A percentile compares a stretch with the other conserved stretches of the same genome.
Evolutionary conservation across 768 basidiomycete genomes (phyloP).

Genomic region (Infundibulicybe gibba): DNA sequence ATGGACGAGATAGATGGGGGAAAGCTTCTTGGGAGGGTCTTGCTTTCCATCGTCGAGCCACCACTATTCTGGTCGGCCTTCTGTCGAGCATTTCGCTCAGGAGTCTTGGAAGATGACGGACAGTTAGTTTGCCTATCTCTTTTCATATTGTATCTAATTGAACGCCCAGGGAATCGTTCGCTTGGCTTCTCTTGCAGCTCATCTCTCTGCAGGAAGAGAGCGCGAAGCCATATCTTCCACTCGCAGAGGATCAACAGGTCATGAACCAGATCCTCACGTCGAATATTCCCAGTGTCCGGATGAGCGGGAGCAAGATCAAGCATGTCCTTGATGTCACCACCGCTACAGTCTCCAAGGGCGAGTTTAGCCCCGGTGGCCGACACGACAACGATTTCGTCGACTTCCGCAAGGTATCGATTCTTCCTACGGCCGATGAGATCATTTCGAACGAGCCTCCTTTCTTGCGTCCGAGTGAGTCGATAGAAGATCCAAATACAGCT

Average conservation of each 20-base stretch:
- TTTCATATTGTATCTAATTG: too few species aligned
- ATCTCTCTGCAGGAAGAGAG: slow-evolving; percentile 17
- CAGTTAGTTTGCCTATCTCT: slow-evolving; percentile 12
- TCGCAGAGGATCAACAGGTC: slow-evolving; percentile 23
- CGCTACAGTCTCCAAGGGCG: slow-evolving; percentile 15
- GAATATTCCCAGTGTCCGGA: slow-evolving; percentile 15
- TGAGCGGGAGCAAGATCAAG: slow-evolving; percentile 11
- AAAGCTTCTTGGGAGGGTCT: slow-evolving; percentile 30
- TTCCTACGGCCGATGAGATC: slow-evolving; percentile 62
- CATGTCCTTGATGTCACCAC: slow-evolving; percentile 26
- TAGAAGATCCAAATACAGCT: slow-evolving; percentile 39
- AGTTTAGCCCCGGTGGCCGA: slow-evolving; percentile 51
- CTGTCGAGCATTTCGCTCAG: slow-evolving; percentile 27
- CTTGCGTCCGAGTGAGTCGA: slow-evolving; percentile 36
- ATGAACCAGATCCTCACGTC: slow-evolving; percentile 23
- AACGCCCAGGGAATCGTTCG: slow-evolving; percentile 16
- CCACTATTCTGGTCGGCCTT: slow-evolving; percentile 49
- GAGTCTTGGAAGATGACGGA: slow-evolving; percentile 25
- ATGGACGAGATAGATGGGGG: slow-evolving; percentile 40
- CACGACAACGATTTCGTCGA: slow-evolving; percentile 68
- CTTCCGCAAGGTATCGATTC: slow-evolving; percentile 57
- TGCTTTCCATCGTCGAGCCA: slow-evolving; percentile 42
- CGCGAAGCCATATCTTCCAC: slow-evolving; percentile 22
- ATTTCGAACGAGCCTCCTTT: slow-evolving; percentile 41
- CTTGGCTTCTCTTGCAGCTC: slow-evolving; percentile 33